phyloP scores from a whole-genome alignment of 805 yeast genomes.

The Cyberlindnera japonica region DNA sequence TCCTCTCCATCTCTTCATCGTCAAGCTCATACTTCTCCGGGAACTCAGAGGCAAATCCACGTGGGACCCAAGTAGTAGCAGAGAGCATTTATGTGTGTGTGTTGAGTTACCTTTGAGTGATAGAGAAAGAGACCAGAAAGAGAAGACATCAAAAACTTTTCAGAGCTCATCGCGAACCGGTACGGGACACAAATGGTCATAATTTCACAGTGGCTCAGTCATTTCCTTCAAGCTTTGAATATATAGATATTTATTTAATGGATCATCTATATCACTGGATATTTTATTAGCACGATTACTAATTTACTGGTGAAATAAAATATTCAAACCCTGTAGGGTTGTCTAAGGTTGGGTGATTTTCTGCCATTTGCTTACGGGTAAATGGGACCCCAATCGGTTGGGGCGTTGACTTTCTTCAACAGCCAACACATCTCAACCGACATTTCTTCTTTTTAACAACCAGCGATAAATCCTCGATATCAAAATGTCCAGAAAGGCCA shows the following conservation, averaged over 20 bases:
- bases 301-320: too few relatives aligned
- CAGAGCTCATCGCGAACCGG: conserved; percentile 5
- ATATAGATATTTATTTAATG: too few relatives aligned
- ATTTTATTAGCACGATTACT: too few relatives aligned
- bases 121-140: too few relatives aligned
- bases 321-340: neutral
- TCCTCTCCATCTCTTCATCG: conserved; percentile 91
- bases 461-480: too few relatives aligned
- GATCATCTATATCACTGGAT: too few relatives aligned
- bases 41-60: conserved; percentile 90
- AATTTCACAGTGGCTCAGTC: neutral
- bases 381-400: neutral
- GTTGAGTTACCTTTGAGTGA: too few relatives aligned
- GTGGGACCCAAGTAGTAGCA: conserved; percentile 92
- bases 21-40: conserved; percentile 86
- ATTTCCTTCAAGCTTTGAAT: too few relatives aligned
- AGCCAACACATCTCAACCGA: too few relatives aligned
- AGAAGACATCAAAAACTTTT: conserved; percentile 3
- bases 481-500: conserved; percentile 33
- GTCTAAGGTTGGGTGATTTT: too few relatives aligned
- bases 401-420: too few relatives aligned
- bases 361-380: conserved; percentile 5
- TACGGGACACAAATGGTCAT: conserved; percentile 2
- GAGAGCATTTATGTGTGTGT: conserved; percentile 60
- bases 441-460: too few relatives aligned